These are phyloP conservation scores for barley (Hordeum vulgare) DNA, from an alignment of 176 grass and related monocot genomes.

Conservation along the genomic window MorexV3_pseudomolecules_assembly NC_058519.1:626712513-626713012, in stretches of 20 bases:
- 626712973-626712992: neutral
- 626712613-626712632: conserved; percentile 97
- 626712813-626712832: conserved; percentile 16
- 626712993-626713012: neutral
- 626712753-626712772: conserved; percentile 17
- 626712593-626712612: conserved; percentile 79
- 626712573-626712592: neutral
- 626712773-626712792: conserved; percentile 32
- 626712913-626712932: conserved; percentile 83
- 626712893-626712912: conserved; percentile 97
- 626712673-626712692: conserved; percentile 84
- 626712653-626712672: conserved; percentile 85
- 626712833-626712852: neutral
- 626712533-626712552: conserved; percentile 13
- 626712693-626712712: conserved; percentile 62
- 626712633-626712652: conserved; percentile 99
- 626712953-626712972: neutral
- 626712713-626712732: conserved; percentile 88
- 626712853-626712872: conserved; percentile 65
- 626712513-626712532: neutral
- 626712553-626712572: neutral
- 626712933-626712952: conserved; percentile 36
- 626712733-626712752: conserved; percentile 74
- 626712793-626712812: conserved; percentile 20
- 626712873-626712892: conserved; percentile 53